A percentile compares a stretch with the other conserved stretches of the same genome.
Conservation (phyloP, 75 land plant species). For the Picea glauca region DNA sequence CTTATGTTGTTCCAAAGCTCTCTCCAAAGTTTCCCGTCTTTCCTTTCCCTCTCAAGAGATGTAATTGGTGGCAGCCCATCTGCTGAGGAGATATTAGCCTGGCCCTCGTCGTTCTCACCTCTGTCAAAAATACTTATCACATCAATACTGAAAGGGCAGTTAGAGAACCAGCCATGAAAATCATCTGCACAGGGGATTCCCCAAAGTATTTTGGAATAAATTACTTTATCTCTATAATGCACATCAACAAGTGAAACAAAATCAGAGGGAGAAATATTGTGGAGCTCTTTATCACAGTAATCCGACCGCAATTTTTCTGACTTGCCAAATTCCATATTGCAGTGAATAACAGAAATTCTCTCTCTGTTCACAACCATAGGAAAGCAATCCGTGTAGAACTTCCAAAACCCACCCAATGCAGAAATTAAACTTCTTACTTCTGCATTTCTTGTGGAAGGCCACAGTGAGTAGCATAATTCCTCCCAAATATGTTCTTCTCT, state of each 20-base stretch:
- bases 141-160: slow-evolving; percentile 44
- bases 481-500: slow-evolving; percentile 73
- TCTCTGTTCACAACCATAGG: slow-evolving; percentile 10
- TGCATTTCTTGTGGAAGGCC: slow-evolving; percentile 73
- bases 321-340: slow-evolving; percentile 20
- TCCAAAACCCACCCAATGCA: slow-evolving; percentile 67
- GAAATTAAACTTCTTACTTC: slow-evolving; percentile 44
- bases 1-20: slow-evolving; percentile 25
- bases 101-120: slow-evolving; percentile 11
- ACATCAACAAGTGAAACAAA: slow-evolving; percentile 42
- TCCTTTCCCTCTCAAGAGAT: slow-evolving; percentile 27
- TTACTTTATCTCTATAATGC: slow-evolving; percentile 22
- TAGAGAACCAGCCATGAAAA: slow-evolving; percentile 32
- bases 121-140: not conserved
- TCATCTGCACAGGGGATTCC: slow-evolving; percentile 33
- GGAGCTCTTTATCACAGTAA: slow-evolving; percentile 31
- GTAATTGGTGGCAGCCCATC: slow-evolving; percentile 9
- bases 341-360: slow-evolving; percentile 17
- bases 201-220: slow-evolving; percentile 18
- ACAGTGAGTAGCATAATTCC: slow-evolving; percentile 47
- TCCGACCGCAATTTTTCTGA: slow-evolving; percentile 38
- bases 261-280: slow-evolving; percentile 25
- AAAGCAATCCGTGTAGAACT: slow-evolving; percentile 28
- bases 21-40: slow-evolving; percentile 37
- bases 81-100: not conserved